A percentile compares a stretch with the other conserved stretches of the same genome.
Conservation (phyloP, 2,329 filamentous ascomycete genomes). For the Coniochaeta sp. region DNA sequence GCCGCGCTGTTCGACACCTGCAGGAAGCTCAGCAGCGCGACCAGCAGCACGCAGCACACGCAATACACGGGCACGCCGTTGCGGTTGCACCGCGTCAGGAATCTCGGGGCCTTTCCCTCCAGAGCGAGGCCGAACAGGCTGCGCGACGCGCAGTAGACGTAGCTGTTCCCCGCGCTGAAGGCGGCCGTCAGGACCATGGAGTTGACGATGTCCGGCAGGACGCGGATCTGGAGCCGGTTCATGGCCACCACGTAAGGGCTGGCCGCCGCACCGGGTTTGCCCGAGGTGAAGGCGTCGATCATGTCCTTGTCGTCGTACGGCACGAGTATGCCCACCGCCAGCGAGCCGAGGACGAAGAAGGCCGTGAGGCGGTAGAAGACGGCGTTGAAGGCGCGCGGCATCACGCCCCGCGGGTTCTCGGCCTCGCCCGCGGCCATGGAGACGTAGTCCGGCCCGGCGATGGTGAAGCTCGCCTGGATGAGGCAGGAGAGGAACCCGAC, state of each 20-base stretch:
- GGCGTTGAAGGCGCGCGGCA: conserved; percentile 65
- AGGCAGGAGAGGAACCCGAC: conserved; percentile 71
- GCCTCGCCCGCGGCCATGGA: conserved; percentile 50
- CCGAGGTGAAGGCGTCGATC: conserved; percentile 40
- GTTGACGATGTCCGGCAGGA: conserved; percentile 56
- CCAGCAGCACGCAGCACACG: conserved; percentile 23
- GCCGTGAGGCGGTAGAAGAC: conserved; percentile 66
- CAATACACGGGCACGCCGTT: conserved; percentile 36
- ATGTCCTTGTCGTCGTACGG: conserved; percentile 51
- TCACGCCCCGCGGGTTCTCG: conserved; percentile 55
- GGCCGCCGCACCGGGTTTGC: conserved; percentile 40
- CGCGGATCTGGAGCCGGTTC: conserved; percentile 31
- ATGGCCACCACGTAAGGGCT: conserved; percentile 40
- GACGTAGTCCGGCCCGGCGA: conserved; percentile 61
- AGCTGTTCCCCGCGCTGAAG: conserved; percentile 37
- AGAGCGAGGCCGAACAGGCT: conserved; percentile 43
- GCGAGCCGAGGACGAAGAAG: conserved; percentile 64
- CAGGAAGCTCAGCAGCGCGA: conserved; percentile 29
- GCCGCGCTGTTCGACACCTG: conserved; percentile 28
- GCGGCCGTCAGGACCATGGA: conserved; percentile 29
- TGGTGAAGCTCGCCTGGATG: conserved; percentile 62
- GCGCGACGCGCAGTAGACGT: conserved; percentile 43
- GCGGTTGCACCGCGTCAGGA: conserved; percentile 31
- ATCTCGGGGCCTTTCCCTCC: conserved; percentile 37
- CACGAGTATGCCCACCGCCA: conserved; percentile 54